Evolutionary conservation across 176 grass and related monocot species (phyloP).

Genomic region (Eleusine indica): DNA sequence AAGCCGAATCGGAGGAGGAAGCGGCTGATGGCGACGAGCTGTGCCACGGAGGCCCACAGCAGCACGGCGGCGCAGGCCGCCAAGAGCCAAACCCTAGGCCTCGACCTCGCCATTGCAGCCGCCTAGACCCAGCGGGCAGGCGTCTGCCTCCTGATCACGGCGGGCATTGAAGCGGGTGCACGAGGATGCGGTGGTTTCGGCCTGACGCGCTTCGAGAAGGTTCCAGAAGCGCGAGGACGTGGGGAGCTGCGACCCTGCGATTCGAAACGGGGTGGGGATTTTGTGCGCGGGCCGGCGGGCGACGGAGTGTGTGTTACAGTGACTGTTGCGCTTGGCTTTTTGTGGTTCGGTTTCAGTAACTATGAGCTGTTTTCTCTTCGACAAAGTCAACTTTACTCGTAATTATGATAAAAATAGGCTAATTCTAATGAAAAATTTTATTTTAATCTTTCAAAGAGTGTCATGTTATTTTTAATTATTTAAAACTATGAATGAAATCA

Average conservation of each 20-base stretch:
- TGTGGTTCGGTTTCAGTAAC: no score
- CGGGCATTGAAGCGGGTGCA: conserved; percentile 23
- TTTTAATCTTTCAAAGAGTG: no score
- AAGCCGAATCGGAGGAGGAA: conserved; percentile 53
- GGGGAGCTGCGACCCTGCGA: conserved; percentile 9
- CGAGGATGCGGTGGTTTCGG: background rate
- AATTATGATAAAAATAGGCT: no score
- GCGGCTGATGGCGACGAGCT: conserved; percentile 63
- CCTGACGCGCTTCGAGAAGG: background rate
- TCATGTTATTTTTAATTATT: no score
- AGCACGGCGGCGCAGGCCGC: conserved; percentile 64
- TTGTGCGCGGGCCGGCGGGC: background rate
- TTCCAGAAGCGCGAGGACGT: conserved; percentile 9
- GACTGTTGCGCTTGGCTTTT: background rate
- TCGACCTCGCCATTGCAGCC: conserved; percentile 56
- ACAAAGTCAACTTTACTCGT: no score
- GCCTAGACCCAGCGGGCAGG: conserved; percentile 32
- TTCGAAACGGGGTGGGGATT: conserved; percentile 3
- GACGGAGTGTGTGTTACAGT: background rate
- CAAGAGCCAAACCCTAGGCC: conserved; percentile 68
- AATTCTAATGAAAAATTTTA: no score
- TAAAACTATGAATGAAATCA: no score
- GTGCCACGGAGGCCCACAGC: conserved; percentile 69
- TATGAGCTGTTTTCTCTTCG: no score
- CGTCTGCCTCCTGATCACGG: conserved; percentile 25